These are phyloP conservation scores for Dothideomycetes sp. DNA, from an alignment of 2,329 filamentous ascomycete species.

Conservation along the genomic window DNA sequence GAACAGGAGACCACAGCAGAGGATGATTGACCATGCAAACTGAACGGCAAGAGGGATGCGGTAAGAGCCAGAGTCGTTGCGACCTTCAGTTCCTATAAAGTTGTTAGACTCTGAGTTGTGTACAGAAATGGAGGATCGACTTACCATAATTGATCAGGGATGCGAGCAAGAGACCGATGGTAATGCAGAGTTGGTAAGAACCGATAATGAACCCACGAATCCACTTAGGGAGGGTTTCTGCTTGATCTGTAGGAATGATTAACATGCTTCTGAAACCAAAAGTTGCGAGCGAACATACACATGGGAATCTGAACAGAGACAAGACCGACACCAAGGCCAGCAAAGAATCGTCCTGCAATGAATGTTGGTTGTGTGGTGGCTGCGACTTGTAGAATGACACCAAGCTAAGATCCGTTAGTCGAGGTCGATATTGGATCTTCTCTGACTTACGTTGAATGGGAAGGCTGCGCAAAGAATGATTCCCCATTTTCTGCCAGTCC, in stretches of 20 bases:
- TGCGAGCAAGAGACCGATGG: conserved; percentile 63
- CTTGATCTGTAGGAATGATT: conserved; percentile 76
- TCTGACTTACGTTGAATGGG: too few species aligned
- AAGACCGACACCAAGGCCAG: conserved; percentile 19
- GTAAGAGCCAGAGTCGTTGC: conserved; percentile 44
- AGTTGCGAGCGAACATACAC: conserved; percentile 31
- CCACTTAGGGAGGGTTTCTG: conserved; percentile 62
- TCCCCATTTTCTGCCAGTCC: conserved; percentile 59
- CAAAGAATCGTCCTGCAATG: conserved; percentile 17
- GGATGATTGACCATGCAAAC: conserved; percentile 66
- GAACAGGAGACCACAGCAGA: conserved; percentile 58
- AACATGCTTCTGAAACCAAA: neutral
- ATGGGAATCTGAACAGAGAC: conserved; percentile 54
- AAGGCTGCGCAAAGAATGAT: conserved; percentile 54
- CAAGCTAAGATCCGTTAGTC: too few species aligned
- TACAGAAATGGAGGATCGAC: too few species aligned
- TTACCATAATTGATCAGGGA: conserved; percentile 58
- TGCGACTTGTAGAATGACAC: conserved; percentile 18
- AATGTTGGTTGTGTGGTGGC: conserved; percentile 15
- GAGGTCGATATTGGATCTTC: conserved; percentile 13
- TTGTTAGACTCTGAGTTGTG: too few species aligned
- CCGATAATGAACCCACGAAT: conserved; percentile 66
- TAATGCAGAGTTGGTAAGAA: conserved; percentile 71
- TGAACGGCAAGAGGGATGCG: conserved; percentile 70
- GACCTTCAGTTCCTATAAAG: too few species aligned